These are phyloP conservation scores for Sclerotinia borealis DNA, from an alignment of 2,329 filamentous ascomycete species.

Conservation along the genomic window DNA sequence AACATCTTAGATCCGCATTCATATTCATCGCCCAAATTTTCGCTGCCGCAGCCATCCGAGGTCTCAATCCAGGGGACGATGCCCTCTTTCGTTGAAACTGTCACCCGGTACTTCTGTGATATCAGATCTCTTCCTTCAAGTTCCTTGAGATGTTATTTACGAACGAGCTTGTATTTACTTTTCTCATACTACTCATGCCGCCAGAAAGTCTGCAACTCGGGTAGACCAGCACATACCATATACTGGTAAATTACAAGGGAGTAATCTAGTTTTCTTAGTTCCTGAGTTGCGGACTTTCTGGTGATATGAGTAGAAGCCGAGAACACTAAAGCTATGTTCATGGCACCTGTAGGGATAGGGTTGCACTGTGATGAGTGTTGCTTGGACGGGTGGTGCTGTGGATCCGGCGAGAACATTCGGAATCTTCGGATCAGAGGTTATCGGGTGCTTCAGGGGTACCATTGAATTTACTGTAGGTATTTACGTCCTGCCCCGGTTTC, in stretches of 20 bases:
- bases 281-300: no score
- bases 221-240: no score
- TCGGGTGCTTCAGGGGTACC: conserved; percentile 37
- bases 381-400: conserved; percentile 42
- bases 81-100: not conserved
- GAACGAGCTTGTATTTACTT: conserved; percentile 41
- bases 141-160: conserved; percentile 45
- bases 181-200: conserved; percentile 48
- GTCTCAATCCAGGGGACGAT: not conserved
- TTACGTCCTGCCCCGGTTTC: not conserved
- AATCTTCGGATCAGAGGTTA: conserved; percentile 41
- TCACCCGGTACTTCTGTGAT: conserved; percentile 13
- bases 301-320: no score
- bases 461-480: conserved; percentile 40
- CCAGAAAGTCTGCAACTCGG: no score
- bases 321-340: conserved; percentile 42
- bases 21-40: conserved; percentile 26
- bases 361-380: conserved; percentile 40
- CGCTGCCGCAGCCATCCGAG: not conserved
- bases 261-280: no score
- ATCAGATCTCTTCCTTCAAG: conserved; percentile 44
- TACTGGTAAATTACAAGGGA: no score
- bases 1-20: conserved; percentile 23
- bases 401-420: conserved; percentile 44
- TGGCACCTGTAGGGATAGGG: conserved; percentile 43